These are phyloP conservation scores for Orbilia quercus DNA, from an alignment of 2,329 filamentous ascomycete species.

Conservation along the genomic window DNA sequence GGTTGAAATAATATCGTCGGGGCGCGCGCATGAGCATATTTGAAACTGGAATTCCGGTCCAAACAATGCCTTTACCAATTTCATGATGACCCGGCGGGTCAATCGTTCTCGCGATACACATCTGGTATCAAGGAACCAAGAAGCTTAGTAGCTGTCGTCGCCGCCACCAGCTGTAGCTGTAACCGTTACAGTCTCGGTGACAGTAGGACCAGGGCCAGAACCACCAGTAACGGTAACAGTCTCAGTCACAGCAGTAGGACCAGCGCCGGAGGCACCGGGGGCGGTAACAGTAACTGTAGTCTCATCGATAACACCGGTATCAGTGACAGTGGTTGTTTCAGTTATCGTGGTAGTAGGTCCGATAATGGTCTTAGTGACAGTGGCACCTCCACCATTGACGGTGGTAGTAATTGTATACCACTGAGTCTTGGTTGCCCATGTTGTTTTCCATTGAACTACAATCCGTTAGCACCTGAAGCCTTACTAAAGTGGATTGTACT, in stretches of 20 bases:
- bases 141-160: not conserved
- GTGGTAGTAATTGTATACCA: conserved; percentile 16
- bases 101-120: not conserved
- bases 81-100: not conserved
- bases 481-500: not conserved
- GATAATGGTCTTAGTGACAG: conserved; percentile 1
- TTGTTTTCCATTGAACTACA: not conserved
- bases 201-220: not conserved
- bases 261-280: not conserved
- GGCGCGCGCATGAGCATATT: too few relatives aligned
- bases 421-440: not conserved
- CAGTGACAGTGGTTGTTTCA: conserved; percentile 8
- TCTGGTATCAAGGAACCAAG: too few relatives aligned
- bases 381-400: not conserved
- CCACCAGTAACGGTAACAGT: conserved; percentile 15
- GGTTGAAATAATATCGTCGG: too few relatives aligned
- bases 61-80: too few relatives aligned
- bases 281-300: too few relatives aligned
- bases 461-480: not conserved
- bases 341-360: conserved; percentile 5
- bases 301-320: not conserved
- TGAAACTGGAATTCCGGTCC: too few relatives aligned
- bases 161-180: not conserved
- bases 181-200: conserved; percentile 11
- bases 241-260: not conserved